These are phyloP conservation scores for Excoecaria cochinchinensis DNA, from an alignment of 345 rosid genomes.

Conservation along the genomic window DNA sequence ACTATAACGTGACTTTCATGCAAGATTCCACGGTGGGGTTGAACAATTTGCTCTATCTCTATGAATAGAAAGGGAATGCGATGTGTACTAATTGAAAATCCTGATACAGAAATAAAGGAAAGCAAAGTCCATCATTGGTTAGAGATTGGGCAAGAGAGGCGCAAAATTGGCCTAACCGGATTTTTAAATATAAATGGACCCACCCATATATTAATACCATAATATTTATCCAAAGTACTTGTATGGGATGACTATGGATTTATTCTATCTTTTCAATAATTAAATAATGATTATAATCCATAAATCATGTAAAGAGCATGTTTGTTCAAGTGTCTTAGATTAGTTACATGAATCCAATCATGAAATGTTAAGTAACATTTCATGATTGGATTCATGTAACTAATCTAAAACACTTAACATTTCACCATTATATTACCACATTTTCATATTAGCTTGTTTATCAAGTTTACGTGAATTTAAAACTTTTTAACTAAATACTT, in stretches of 20 bases:
- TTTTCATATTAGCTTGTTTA: too few relatives aligned
- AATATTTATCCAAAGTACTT: not conserved
- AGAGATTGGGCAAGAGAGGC: not conserved
- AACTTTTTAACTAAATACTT: too few relatives aligned
- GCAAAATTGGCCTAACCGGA: conserved; percentile 2
- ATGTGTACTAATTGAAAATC: not conserved
- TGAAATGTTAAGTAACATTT: too few relatives aligned
- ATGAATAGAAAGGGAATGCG: conserved; percentile 1
- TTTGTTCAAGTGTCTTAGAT: too few relatives aligned
- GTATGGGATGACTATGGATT: conserved; percentile 6
- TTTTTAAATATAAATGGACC: conserved; percentile 3
- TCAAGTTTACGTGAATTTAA: too few relatives aligned
- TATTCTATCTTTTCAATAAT: not conserved
- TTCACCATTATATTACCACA: too few relatives aligned
- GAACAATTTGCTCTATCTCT: too few relatives aligned
- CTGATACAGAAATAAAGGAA: not conserved
- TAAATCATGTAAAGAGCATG: not conserved
- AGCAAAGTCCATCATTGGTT: not conserved
- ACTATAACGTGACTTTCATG: not conserved
- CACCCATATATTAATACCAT: not conserved
- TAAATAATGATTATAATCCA: not conserved
- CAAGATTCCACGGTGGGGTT: conserved; percentile 17
- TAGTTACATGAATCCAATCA: too few relatives aligned
- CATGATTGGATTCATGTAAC: too few relatives aligned
- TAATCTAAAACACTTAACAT: too few relatives aligned